phyloP scores from a whole-genome alignment of 768 basidiomycete genomes.

The Sporobolomyces pararoseus region DNA sequence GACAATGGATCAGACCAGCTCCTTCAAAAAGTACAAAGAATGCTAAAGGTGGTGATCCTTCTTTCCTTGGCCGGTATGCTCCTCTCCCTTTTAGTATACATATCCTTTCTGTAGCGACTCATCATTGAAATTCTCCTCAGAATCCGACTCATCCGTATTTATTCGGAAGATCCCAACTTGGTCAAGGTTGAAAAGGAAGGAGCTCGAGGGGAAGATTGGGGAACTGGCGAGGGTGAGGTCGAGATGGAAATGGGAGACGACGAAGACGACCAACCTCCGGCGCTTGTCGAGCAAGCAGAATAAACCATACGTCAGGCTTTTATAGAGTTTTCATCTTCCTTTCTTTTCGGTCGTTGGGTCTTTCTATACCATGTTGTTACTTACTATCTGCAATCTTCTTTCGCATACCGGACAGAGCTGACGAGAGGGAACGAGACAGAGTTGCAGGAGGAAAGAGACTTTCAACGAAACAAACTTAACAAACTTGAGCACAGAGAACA shows the following conservation, averaged over 20 bases:
- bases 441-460: too few species aligned
- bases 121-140: neutral
- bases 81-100: neutral
- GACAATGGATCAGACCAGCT: slow-evolving; percentile 35
- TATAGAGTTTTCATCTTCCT: neutral
- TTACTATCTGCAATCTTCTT: neutral
- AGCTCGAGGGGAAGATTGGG: slow-evolving; percentile 31
- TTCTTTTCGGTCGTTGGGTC: neutral
- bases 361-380: neutral
- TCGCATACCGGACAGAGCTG: neutral
- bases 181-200: slow-evolving; percentile 30
- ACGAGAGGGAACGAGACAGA: too few species aligned
- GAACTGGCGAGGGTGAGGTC: slow-evolving; percentile 26
- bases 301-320: neutral
- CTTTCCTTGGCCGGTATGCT: slow-evolving; percentile 35
- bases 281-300: neutral
- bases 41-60: slow-evolving; percentile 39
- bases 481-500: too few species aligned
- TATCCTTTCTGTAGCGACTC: too few species aligned
- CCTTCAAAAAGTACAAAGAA: slow-evolving; percentile 25
- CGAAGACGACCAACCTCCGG: neutral
- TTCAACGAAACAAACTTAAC: too few species aligned
- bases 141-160: slow-evolving; percentile 38
- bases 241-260: slow-evolving; percentile 36
- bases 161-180: slow-evolving; percentile 17